These are phyloP conservation scores for Thielaviopsis ethacetica DNA, from an alignment of 2,329 filamentous ascomycete species.

Conservation along the genomic window DNA sequence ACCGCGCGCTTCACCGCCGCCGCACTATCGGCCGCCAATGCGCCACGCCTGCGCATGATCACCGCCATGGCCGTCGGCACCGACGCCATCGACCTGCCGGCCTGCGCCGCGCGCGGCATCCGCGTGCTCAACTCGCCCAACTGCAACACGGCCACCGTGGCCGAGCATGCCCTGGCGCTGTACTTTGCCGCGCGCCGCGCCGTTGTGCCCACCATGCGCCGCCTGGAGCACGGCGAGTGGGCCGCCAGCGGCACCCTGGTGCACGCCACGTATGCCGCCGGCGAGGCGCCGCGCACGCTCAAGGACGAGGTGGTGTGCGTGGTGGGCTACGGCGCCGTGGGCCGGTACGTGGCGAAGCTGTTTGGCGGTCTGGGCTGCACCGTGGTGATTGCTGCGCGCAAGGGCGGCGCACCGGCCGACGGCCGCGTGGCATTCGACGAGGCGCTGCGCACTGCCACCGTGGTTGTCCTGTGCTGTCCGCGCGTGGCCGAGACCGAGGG, in stretches of 20 bases:
- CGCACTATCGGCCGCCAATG: conserved; percentile 6
- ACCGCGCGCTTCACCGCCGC: conserved; percentile 14
- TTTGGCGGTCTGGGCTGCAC: background rate
- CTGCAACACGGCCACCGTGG: conserved; percentile 67
- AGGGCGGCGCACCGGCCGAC: background rate
- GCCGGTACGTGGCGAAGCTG: conserved; percentile 1
- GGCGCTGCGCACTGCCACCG: conserved; percentile 52
- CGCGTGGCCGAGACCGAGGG: conserved; percentile 62
- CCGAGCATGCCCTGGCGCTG: conserved; percentile 61
- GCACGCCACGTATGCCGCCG: background rate
- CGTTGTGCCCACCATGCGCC: conserved; percentile 1
- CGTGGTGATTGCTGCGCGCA: conserved; percentile 4
- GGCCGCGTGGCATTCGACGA: conserved; percentile 20
- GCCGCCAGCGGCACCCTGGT: background rate
- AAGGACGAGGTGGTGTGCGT: conserved; percentile 3
- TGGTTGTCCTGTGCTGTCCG: conserved; percentile 68
- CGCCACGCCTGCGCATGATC: conserved; percentile 15
- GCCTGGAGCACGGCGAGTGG: background rate
- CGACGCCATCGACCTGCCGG: conserved; percentile 63
- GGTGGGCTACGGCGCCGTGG: conserved; percentile 6
- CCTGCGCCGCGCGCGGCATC: conserved; percentile 56
- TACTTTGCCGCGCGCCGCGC: conserved; percentile 37
- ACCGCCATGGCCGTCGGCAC: conserved; percentile 41
- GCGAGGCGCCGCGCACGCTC: conserved; percentile 1
- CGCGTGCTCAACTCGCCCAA: conserved; percentile 67